phyloP scores from a whole-genome alignment of 352 stramenopile genomes.

The Nothophytophthora sp. region DNA sequence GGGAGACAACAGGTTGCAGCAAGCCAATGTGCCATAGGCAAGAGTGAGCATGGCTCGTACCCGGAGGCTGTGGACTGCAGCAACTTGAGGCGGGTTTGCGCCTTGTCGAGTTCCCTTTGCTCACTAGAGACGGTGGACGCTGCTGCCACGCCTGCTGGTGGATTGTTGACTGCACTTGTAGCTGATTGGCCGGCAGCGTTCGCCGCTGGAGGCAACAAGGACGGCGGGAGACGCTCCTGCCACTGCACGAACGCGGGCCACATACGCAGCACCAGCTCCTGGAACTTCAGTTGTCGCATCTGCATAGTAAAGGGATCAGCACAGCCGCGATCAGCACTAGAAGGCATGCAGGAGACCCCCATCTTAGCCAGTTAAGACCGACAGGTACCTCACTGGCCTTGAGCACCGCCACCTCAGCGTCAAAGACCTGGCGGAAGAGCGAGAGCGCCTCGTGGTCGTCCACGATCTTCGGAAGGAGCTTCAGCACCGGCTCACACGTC shows the following conservation, averaged over 20 bases:
- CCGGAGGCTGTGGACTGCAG: slow-evolving; percentile 54
- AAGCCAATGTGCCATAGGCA: no score
- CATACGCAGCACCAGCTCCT: slow-evolving; percentile 76
- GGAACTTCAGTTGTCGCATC: slow-evolving; percentile 64
- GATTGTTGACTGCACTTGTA: slow-evolving; percentile 2
- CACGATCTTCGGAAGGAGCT: slow-evolving; percentile 67
- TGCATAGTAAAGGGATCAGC: slow-evolving; percentile 2
- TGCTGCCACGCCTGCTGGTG: slow-evolving; percentile 8
- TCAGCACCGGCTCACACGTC: slow-evolving; percentile 66
- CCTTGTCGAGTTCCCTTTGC: slow-evolving; percentile 9
- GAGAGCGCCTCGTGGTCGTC: slow-evolving; percentile 69
- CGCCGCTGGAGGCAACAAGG: slow-evolving; percentile 23
- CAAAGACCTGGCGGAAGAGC: slow-evolving; percentile 63
- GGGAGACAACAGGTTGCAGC: no score
- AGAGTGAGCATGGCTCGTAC: no score
- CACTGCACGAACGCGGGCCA: slow-evolving; percentile 73
- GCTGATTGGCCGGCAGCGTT: slow-evolving; percentile 7
- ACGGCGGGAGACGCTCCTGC: slow-evolving; percentile 37
- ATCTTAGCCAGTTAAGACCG: not conserved
- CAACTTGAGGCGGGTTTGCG: slow-evolving; percentile 33
- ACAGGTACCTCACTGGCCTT: slow-evolving; percentile 46
- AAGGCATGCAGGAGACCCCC: no score
- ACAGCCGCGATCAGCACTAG: no score
- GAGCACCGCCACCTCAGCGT: slow-evolving; percentile 39
- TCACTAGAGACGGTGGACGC: slow-evolving; percentile 6